These are phyloP conservation scores for Gliomastix tumulicola DNA, from an alignment of 2,329 filamentous ascomycete genomes.

Conservation along the genomic window DNA sequence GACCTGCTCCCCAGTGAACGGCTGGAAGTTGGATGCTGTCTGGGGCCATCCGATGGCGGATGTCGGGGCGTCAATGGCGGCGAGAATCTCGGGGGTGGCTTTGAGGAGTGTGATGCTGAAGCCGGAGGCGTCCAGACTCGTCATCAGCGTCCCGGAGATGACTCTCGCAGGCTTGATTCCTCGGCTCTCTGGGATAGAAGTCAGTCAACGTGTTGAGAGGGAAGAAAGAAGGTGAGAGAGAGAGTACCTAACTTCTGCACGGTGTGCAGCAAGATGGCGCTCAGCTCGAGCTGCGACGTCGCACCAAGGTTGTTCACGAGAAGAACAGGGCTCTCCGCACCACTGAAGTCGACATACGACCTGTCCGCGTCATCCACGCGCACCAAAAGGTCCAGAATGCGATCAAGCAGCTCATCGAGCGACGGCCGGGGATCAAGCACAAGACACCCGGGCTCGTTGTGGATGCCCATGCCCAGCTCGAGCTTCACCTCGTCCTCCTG, in stretches of 20 bases:
- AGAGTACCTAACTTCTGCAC: background rate
- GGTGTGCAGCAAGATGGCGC: background rate
- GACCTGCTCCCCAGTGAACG: background rate
- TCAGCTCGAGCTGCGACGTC: background rate
- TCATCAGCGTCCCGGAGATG: background rate
- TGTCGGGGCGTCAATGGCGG: background rate
- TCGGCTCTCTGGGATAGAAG: background rate
- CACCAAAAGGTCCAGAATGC: background rate
- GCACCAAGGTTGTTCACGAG: conserved; percentile 1
- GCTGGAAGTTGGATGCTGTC: background rate
- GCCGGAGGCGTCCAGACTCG: background rate
- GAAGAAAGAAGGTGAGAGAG: too few species aligned
- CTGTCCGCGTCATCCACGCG: background rate
- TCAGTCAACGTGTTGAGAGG: too few species aligned
- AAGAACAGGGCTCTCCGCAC: background rate
- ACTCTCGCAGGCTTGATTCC: background rate
- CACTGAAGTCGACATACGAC: background rate
- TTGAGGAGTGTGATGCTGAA: conserved; percentile 1
- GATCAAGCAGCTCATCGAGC: background rate
- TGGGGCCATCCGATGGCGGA: conserved; percentile 1
- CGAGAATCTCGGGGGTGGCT: background rate
- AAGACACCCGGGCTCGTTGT: background rate
- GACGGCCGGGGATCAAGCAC: background rate
- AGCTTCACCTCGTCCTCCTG: background rate
- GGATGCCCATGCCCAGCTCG: conserved; percentile 1